Evolutionary conservation across 257 asterid species (phyloP).

Genomic region (Ligustrum vulgare): DNA sequence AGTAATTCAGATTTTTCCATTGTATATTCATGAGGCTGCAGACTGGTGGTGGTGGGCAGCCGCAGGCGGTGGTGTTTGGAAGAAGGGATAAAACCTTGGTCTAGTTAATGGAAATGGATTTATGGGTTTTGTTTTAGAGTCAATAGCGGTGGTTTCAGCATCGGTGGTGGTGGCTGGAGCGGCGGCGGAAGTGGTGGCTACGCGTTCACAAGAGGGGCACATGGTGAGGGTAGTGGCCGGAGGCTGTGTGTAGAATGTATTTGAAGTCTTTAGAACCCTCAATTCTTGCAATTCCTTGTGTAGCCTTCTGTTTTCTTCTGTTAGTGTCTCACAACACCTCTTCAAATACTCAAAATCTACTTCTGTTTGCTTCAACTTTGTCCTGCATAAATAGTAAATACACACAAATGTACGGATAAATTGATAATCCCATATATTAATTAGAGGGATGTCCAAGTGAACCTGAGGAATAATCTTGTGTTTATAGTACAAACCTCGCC

Average conservation of each 20-base stretch:
- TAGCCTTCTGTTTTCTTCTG: slow-evolving; percentile 68
- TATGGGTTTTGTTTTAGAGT: slow-evolving; percentile 31
- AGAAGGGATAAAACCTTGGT: slow-evolving; percentile 62
- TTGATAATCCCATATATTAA: no score
- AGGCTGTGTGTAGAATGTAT: slow-evolving; percentile 67
- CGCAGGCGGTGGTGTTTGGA: slow-evolving; percentile 25
- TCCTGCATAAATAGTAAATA: slow-evolving; percentile 39
- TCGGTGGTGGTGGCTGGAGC: neutral
- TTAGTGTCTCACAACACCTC: slow-evolving; percentile 72
- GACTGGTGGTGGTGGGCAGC: slow-evolving; percentile 43
- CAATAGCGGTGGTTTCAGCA: neutral
- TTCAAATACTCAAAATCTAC: slow-evolving; percentile 87
- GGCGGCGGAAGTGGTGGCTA: slow-evolving; percentile 43
- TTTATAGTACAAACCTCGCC: slow-evolving; percentile 51
- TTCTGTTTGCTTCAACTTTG: slow-evolving; percentile 86
- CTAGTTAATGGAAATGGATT: slow-evolving; percentile 42
- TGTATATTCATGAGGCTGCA: slow-evolving; percentile 38
- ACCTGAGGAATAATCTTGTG: no score
- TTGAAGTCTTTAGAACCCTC: slow-evolving; percentile 66
- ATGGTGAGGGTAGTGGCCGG: slow-evolving; percentile 88
- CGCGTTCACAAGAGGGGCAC: slow-evolving; percentile 93
- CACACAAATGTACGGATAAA: no score
- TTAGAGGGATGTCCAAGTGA: no score
- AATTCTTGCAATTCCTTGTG: slow-evolving; percentile 75
- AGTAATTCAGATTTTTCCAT: neutral